Evolutionary conservation across 2,329 filamentous ascomycete genomes (phyloP), one percentile per base, ranked within the genome.

Genomic region (Catunica adiposa): DNA sequence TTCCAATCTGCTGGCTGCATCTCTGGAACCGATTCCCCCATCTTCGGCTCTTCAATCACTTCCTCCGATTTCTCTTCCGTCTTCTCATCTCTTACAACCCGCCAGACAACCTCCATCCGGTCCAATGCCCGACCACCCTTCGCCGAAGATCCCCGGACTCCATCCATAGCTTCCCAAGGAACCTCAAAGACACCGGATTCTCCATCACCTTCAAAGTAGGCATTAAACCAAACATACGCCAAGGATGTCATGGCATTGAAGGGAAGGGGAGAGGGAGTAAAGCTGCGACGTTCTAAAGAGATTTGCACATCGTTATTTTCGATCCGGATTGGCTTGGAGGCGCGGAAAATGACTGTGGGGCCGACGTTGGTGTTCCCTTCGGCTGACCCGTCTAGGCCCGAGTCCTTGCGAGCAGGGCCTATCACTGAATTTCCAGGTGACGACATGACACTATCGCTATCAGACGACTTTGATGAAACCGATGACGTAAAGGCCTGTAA

Each of bases 141-240:
- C 31, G 82, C 77, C 22, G 76, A 80, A 3, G 84, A 89, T 0
- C 92, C 92, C 66, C 96, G 96, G 67, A 98, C 89, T 2, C 92
- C 92, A 62, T 98, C 92, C 80, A 98, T 86, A 55, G 73, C 72
- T 40, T 79, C 76, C 78, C 78, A 80, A 1, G 74, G 73, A 26
- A 80, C 75, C 57, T 71, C 68, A 52, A 80, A 80, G 2, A 80
- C 71, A 9, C 78, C 90, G 8, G 77, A 85, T 46, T 82, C 76
- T 51, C 54, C 57, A 44, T 58, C 51, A 47, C 89, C 89, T 69
- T 97, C 92, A 63, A 97, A 97, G 68, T 82, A 97, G 1, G 82
- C 74, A 64, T 98, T 98, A 73, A 96, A 95, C 92, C 92, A 98
- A 15, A 95, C 86, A 64, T 97, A 90, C 0, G 89, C 89, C 8